Evolutionary conservation across 257 asterid species (phyloP).

Genomic region (Nicotiana benthamiana): DNA sequence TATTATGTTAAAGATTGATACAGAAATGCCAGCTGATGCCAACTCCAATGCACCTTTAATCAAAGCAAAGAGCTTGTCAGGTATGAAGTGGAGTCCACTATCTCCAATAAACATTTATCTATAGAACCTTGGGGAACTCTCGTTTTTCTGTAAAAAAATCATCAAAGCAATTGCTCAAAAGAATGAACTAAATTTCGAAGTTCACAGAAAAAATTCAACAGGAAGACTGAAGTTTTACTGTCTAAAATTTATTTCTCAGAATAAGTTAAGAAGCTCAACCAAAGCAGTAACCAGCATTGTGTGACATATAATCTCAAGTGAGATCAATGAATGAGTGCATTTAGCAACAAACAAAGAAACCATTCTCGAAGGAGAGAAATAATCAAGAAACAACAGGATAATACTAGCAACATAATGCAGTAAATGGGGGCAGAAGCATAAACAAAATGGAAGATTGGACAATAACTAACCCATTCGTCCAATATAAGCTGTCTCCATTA

Average conservation of each 20-base stretch:
- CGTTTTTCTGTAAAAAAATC: not conserved
- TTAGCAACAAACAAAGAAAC: not conserved
- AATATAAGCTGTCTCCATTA: slow-evolving; percentile 40
- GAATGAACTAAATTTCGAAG: not conserved
- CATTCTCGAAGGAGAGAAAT: not conserved
- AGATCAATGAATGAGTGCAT: not conserved
- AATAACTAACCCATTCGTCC: slow-evolving; percentile 33
- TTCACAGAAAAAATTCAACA: not conserved
- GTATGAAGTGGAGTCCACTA: not conserved
- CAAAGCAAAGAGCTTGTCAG: slow-evolving; percentile 6
- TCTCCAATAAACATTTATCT: not conserved
- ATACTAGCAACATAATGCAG: not conserved
- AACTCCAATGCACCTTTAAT: slow-evolving; percentile 32
- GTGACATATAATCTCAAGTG: not conserved
- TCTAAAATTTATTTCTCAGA: not conserved
- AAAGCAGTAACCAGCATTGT: not conserved
- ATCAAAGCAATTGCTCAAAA: not conserved
- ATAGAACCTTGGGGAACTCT: not conserved
- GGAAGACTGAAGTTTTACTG: not conserved
- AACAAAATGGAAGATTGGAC: not conserved
- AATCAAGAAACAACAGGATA: not conserved
- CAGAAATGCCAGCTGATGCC: slow-evolving; percentile 42
- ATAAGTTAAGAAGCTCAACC: not conserved
- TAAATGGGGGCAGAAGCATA: not conserved
- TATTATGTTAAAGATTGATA: slow-evolving; percentile 34